A percentile compares a stretch with the other conserved stretches of the same genome.
Evolutionary conservation across 164 flowering plant species (phyloP).

Genomic region (Dillenia suffruticosa): DNA sequence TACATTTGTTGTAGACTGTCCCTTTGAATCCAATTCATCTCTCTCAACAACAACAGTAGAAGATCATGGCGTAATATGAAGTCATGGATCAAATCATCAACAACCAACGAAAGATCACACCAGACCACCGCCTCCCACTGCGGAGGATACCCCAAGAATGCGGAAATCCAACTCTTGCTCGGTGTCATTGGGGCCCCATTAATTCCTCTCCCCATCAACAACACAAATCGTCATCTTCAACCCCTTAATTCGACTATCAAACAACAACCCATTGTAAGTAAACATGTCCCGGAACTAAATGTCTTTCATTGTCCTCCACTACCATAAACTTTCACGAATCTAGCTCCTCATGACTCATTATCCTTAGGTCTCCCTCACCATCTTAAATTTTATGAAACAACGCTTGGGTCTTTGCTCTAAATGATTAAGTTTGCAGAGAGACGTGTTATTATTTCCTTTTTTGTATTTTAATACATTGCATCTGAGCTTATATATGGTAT

Average conservation of each 20-base stretch:
- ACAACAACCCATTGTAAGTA: conserved; percentile 71
- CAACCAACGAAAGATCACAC: conserved; percentile 25
- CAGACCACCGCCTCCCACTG: conserved; percentile 16
- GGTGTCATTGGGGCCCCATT: conserved; percentile 86
- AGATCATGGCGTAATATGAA: conserved; percentile 64
- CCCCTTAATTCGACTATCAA: conserved; percentile 35
- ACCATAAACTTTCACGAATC: no score
- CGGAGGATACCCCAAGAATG: conserved; percentile 28
- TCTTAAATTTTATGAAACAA: not conserved
- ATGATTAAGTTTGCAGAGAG: not conserved
- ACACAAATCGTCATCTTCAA: conserved; percentile 12
- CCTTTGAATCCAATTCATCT: conserved; percentile 13
- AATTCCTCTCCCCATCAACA: conserved; percentile 56
- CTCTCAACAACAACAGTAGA: conserved; percentile 13
- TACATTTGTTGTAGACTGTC: conserved; percentile 11
- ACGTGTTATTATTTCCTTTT: no score
- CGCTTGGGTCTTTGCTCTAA: not conserved
- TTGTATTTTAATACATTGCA: no score
- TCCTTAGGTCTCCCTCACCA: not conserved
- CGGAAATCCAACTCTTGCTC: conserved; percentile 75
- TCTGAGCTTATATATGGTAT: no score
- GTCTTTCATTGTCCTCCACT: no score
- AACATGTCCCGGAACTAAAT: not conserved
- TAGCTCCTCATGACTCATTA: no score
- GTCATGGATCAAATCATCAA: conserved; percentile 54